These are phyloP conservation scores for Casuarina glauca DNA, from an alignment of 306 rosid species.

Conservation along the genomic window DNA sequence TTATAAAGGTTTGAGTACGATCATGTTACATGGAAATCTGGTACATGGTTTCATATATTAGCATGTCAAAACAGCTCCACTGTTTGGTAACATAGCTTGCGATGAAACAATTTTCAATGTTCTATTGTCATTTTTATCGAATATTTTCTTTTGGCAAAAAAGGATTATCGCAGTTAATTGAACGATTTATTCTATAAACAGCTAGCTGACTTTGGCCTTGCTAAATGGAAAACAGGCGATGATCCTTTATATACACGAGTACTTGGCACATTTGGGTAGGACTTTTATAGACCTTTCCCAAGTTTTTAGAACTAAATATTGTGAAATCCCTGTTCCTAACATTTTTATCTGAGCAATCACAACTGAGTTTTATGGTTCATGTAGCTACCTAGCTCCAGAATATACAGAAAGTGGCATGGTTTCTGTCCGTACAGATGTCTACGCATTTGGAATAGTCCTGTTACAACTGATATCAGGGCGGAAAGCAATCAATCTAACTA, in stretches of 20 bases:
- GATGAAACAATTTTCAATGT: neutral
- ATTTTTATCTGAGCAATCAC: neutral
- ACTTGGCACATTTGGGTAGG: constrained; percentile 86
- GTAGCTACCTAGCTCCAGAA: constrained; percentile 83
- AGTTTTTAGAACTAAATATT: neutral
- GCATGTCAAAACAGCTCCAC: neutral
- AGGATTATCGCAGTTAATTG: constrained; percentile 11
- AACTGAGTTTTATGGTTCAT: constrained; percentile 17
- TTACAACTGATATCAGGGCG: constrained; percentile 76
- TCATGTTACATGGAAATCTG: no score
- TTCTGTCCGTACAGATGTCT: constrained; percentile 69
- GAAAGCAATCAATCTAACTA: constrained; percentile 37
- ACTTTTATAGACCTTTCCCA: constrained; percentile 7
- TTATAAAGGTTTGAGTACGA: no score
- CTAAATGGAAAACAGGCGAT: constrained; percentile 65
- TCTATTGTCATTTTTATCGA: neutral
- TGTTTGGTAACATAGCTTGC: neutral
- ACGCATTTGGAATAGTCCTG: constrained; percentile 64
- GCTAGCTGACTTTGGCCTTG: constrained; percentile 91
- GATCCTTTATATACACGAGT: constrained; percentile 59
- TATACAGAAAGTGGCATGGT: constrained; percentile 75
- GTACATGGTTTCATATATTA: no score
- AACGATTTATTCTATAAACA: constrained; percentile 34
- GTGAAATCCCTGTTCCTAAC: neutral
- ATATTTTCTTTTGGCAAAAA: neutral